Base-by-base conservation (phyloP, 2,329 filamentous ascomycete genomes). In the Trichoderma sp. region DNA sequence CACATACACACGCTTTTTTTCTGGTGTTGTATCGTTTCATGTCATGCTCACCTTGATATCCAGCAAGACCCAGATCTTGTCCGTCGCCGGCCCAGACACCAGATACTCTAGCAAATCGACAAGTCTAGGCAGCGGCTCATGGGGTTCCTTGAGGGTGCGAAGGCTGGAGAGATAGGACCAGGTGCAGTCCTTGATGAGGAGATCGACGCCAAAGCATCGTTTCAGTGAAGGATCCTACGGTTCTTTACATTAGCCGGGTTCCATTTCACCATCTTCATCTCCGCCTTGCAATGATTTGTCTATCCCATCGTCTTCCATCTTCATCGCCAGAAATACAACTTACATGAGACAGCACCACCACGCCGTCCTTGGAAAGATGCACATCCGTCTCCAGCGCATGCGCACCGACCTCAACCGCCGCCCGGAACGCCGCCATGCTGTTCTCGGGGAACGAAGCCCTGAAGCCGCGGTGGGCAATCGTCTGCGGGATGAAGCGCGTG, bases 301-400 rank as follows among this genome's bases (percentile, higher is more conserved):
- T 45, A 35, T 39, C 12, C 13, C 17, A 45, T 29, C 1, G 12
- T 9, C 37, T 35, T 5, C n/a, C 13, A 35, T 37, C 29, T 34
- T n/a, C 13, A 34, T 19, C 15, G 48, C 13, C 22, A 10, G 34
- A 32, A n/a, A 53, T 9, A n/a, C 9, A 15, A 75, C 84, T 77
- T 79, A 92, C 91, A 82, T 96, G 93, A 54, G 90, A 92, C 48
- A 98, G 80, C 10, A 98, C 92, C 0, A 97, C 91, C 0, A 97
- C 89, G 7, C 90, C 89, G 74, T 98, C 94, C 70, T 85, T 88
- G 15, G 92, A 90, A 37, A 97, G 80, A 76, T 96, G 94, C 9
- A 97, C 79, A 74, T 98, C 94, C 19, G 93, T 96, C 81, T 98
- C 94, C 32, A 98, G 82, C 0, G 91, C 94, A 73, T 96, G 87